Evolutionary conservation across 805 yeast genomes (phyloP).

Genomic region (Wickerhamiella spandovensis): DNA sequence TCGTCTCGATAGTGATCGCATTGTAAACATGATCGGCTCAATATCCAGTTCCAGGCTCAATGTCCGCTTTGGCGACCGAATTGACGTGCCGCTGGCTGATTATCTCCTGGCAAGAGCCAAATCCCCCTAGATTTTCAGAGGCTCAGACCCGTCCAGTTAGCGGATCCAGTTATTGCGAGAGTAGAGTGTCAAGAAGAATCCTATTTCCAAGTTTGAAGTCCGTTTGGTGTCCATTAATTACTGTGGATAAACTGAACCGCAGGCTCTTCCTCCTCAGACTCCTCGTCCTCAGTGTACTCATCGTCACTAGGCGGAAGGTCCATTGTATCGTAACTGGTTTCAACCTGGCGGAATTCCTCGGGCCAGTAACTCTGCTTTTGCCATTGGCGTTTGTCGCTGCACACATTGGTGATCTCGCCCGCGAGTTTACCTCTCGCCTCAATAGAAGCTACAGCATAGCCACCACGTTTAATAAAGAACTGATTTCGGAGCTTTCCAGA

Average conservation of each 20-base stretch:
- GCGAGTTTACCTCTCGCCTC: conserved; percentile 18
- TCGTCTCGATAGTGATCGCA: background rate
- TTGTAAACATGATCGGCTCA: background rate
- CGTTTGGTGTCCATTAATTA: background rate
- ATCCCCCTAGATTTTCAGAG: background rate
- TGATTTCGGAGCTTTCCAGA: conserved; percentile 25
- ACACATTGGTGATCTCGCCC: conserved; percentile 25
- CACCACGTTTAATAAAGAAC: conserved; percentile 26
- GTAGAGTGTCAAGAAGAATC: no score
- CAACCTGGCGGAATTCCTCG: conserved; percentile 18
- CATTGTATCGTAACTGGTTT: conserved; percentile 11
- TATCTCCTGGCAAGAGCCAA: background rate
- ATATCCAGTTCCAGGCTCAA: background rate
- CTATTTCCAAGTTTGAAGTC: background rate
- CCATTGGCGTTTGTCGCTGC: conserved; percentile 24
- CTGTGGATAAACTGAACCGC: background rate
- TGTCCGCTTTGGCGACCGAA: background rate
- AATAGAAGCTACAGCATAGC: conserved; percentile 20
- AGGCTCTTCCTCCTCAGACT: conserved; percentile 8
- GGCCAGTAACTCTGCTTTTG: conserved; percentile 24
- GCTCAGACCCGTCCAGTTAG: no score
- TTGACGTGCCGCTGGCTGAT: background rate
- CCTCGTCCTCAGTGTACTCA: conserved; percentile 17
- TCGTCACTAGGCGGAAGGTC: conserved; percentile 19
- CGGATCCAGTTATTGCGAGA: no score